Evolutionary conservation across 2,329 filamentous ascomycete species (phyloP).

Genomic region (Penicillium sp.): DNA sequence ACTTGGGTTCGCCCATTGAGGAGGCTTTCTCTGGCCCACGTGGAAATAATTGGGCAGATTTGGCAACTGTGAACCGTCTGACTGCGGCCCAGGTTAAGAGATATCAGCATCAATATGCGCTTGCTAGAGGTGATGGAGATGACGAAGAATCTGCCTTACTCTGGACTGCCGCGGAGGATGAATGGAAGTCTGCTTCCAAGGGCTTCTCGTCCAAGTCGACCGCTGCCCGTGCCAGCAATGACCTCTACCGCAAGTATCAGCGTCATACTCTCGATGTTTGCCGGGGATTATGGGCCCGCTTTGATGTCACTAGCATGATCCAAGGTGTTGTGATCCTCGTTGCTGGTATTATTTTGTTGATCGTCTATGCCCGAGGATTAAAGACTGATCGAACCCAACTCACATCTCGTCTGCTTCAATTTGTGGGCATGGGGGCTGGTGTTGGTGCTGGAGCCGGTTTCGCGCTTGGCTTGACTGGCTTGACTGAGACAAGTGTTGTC

Average conservation of each 20-base stretch:
- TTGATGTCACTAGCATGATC: constrained; percentile 83
- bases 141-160: constrained; percentile 56
- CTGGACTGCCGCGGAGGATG: constrained; percentile 60
- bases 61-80: constrained; percentile 74
- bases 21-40: constrained; percentile 78
- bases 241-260: constrained; percentile 72
- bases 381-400: constrained; percentile 54
- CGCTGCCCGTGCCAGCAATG: constrained; percentile 46
- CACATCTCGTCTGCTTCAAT: constrained; percentile 53
- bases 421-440: constrained; percentile 51
- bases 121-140: constrained; percentile 67
- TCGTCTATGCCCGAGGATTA: constrained; percentile 67
- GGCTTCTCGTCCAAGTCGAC: constrained; percentile 36
- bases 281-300: constrained; percentile 84
- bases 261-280: constrained; percentile 74
- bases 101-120: constrained; percentile 82
- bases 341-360: constrained; percentile 65
- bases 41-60: constrained; percentile 70
- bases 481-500: constrained; percentile 31
- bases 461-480: constrained; percentile 19
- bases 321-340: constrained; percentile 72
- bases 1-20: constrained; percentile 86
- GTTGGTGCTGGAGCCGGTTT: constrained; percentile 41
- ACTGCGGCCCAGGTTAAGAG: constrained; percentile 81
- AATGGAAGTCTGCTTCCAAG: constrained; percentile 50